Conservation (phyloP, 257 asterid species). For the Verbascum thapsus region DNA sequence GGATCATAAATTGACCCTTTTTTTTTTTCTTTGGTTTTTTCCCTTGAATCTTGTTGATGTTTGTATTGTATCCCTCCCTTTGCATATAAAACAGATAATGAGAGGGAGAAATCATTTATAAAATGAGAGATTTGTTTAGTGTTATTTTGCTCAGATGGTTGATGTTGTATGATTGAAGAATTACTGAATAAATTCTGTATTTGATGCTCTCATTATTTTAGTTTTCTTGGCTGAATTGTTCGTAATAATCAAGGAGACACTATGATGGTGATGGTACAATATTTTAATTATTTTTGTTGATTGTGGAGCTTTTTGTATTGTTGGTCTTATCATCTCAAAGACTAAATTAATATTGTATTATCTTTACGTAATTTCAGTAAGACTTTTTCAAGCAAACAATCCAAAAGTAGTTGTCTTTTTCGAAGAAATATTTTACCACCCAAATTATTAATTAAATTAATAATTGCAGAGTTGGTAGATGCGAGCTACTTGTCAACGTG, state of each 20-base stretch:
- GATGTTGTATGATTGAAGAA: slow-evolving; percentile 27
- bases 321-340: not conserved
- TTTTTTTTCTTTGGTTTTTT: slow-evolving; percentile 8
- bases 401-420: slow-evolving; percentile 20
- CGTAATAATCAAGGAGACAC: too few species aligned
- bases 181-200: slow-evolving; percentile 13
- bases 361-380: not conserved
- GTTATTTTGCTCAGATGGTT: too few species aligned
- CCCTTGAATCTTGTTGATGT: slow-evolving; percentile 6
- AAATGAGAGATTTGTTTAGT: too few species aligned
- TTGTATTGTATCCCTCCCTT: slow-evolving; percentile 22
- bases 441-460: not conserved
- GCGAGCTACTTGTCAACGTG: not conserved
- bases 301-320: slow-evolving; percentile 28
- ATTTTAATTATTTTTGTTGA: not conserved
- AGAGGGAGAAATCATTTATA: slow-evolving; percentile 39
- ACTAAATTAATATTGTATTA: not conserved
- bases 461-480: slow-evolving; percentile 1
- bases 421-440: not conserved
- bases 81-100: slow-evolving; percentile 35
- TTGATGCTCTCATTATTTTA: not conserved
- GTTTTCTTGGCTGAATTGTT: too few species aligned
- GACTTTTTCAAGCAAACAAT: slow-evolving; percentile 10
- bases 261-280: too few species aligned
- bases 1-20: slow-evolving; percentile 16